phyloP scores from a whole-genome alignment of 2,329 filamentous ascomycete species.

The Aspergillus sp. region DNA sequence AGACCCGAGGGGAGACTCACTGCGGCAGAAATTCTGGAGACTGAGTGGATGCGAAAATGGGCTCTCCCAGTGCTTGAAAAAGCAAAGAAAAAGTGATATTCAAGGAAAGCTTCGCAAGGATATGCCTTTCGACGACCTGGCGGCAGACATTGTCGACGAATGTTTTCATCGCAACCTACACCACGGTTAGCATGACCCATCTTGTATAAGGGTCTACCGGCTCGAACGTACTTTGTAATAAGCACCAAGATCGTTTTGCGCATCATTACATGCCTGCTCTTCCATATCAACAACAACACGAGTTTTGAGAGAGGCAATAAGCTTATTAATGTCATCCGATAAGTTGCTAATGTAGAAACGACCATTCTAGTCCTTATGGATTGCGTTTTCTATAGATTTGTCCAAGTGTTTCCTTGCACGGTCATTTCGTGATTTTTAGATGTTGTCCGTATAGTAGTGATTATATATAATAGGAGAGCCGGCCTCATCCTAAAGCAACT shows the following conservation, averaged over 20 bases:
- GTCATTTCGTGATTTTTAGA: slow-evolving; percentile 15
- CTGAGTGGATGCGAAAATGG: not conserved
- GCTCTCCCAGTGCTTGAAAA: not conserved
- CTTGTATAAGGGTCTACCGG: not conserved
- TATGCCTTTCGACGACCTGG: slow-evolving; percentile 18
- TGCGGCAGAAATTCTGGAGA: not conserved
- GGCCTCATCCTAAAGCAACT: slow-evolving; percentile 10
- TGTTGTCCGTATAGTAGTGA: slow-evolving; percentile 24
- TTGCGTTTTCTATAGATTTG: slow-evolving; percentile 3
- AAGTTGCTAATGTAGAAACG: slow-evolving; percentile 5
- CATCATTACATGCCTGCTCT: slow-evolving; percentile 14
- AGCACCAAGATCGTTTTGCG: slow-evolving; percentile 10
- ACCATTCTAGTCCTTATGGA: slow-evolving; percentile 6
- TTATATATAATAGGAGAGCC: slow-evolving; percentile 23
- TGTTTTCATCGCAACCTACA: slow-evolving; percentile 17
- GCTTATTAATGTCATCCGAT: slow-evolving; percentile 1
- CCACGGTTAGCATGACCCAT: not conserved
- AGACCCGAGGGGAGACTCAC: not conserved
- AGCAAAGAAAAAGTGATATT: too few species aligned
- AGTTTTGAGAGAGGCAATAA: slow-evolving; percentile 6
- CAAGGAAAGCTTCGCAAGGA: too few species aligned
- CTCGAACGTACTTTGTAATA: slow-evolving; percentile 17
- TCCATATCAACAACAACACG: slow-evolving; percentile 12
- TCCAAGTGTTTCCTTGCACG: slow-evolving; percentile 1
- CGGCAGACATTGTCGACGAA: slow-evolving; percentile 20